Base-by-base conservation (phyloP, 2,329 filamentous ascomycete genomes). In the Calonectria honghensis region DNA sequence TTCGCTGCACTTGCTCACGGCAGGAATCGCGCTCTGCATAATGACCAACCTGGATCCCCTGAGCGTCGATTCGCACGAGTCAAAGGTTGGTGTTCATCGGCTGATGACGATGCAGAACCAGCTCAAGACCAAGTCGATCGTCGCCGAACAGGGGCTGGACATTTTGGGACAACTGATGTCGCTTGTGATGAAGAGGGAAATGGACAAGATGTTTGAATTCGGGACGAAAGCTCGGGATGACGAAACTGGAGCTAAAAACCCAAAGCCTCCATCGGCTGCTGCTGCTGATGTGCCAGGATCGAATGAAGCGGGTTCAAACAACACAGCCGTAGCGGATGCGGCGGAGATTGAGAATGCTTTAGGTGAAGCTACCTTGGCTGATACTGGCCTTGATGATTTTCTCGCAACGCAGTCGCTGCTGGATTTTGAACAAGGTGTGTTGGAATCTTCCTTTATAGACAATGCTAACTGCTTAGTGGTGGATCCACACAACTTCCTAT, bases 1-100 rank as follows among this genome's bases (percentile, higher is more conserved):
- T 3, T 74, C 78, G 3, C 48, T 82, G 20, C 81, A 81, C 37
- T 68, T 82, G 0, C 76, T 82, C 20, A 82, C 81, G 0, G 81
- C 81, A 0, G 81, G 77, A 0, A 76, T 82, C 0, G 75, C 81
- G 0, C 59, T 82, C 1, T 79, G 77, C 16, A 81, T 82, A 27
- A 73, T 79, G 52, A 76, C 76, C 1, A 78, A 68, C 5, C 37
- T 79, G 18, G 70, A 78, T 9, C 78, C 80, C 1, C 29, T 82
- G 32, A 81, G 75, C 27, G 50, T 24, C 31, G 72, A 79, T 18
- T 73, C 81, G 1, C 72, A 72, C 10, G 76, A 75, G 24, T 77
- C 74, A 20, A 81, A 79, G 41, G 66, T 78, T 27, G 79, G 77
- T 0, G 74, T 82, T 39, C 77, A 75, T 4, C 68, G 77, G 24